Evolutionary conservation across 176 grass and related monocot genomes (phyloP), one percentile per base, ranked within the genome.

Genomic region (Avena sativa): DNA sequence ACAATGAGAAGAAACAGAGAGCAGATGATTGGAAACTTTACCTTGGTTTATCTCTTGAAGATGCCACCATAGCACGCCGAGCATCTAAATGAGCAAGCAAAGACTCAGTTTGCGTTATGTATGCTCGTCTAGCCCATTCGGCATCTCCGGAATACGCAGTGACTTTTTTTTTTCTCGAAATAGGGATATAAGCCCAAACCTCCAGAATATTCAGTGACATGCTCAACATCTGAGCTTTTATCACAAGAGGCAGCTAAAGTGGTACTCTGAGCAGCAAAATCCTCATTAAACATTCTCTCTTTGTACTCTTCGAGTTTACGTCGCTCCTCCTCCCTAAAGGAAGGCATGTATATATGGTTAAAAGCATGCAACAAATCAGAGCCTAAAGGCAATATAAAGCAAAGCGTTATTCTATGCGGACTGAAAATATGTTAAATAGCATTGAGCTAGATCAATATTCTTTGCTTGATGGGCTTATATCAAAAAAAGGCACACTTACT

Each of bases 401-500:
- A 65, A 65, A 66, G 13, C 5, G 64, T 67, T 67, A 67, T 34
- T 28, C 13, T 4, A 67, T 67, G 64, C 64, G 34, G 13, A 67
- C 64, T 34, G 28, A 66, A 62, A 66, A 34, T 34, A 34, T 34
- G 13, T 67, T 67, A 34, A 67, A 67, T 34, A 34, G 5, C 12
- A 67, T 67, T 34, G 64, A 67, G 13, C 28, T 34, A 67, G 53
- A 49, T 49, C 48, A 49, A 12, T 49, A 49, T 49, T 49, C 48
- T 49, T 9, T 49, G 48, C 48, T 49, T 49, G 48, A 12, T 49
- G 48, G 10, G 10, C 48, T 49, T 65, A 30, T 28, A 65, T 4
- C 25, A 66, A 66, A 66, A 66, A 10, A 66, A 66, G 34, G 64
- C 64, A 67, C 64, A 13, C 34, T 67, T 67, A 67, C 64, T 14